Evolutionary conservation across 1,284 basidiomycete genomes (phyloP).

Genomic region (Cerioporus squamosus): DNA sequence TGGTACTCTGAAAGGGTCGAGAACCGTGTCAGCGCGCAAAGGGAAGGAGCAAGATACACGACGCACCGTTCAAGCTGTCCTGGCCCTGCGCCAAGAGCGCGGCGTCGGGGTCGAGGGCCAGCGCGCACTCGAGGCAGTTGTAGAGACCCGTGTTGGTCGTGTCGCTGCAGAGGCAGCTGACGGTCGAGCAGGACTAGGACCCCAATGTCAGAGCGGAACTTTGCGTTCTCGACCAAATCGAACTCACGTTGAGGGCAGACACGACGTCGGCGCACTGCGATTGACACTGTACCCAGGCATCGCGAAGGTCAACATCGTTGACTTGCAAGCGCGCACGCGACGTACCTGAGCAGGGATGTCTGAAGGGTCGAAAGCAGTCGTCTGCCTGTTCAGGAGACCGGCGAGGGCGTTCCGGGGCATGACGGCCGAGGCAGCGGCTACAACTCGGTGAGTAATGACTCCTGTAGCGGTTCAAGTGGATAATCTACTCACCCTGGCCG

Average conservation of each 20-base stretch:
- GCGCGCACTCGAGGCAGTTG: conserved; percentile 23
- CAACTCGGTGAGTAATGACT: background rate
- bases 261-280: conserved; percentile 6
- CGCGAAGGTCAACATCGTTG: no score
- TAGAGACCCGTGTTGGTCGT: conserved; percentile 13
- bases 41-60: background rate
- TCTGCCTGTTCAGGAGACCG: conserved; percentile 13
- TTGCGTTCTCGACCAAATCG: background rate
- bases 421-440: conserved; percentile 15
- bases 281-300: conserved; percentile 10
- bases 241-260: conserved; percentile 15
- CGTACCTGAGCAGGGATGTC: conserved; percentile 10
- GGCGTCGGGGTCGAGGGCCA: conserved; percentile 10
- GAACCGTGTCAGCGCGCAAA: background rate
- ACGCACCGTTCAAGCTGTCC: conserved; percentile 13
- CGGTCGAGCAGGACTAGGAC: conserved; percentile 9
- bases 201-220: background rate
- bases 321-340: background rate
- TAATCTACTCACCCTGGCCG: conserved; percentile 16
- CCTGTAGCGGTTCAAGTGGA: no score
- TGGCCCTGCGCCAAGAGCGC: conserved; percentile 8
- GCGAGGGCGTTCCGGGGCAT: conserved; percentile 2
- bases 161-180: conserved; percentile 22
- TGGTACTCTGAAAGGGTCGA: conserved; percentile 5
- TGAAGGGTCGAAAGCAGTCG: conserved; percentile 11